These are phyloP conservation scores for Rhinocladiella similis DNA, from an alignment of 2,329 filamentous ascomycete genomes.

Conservation along the genomic window DNA sequence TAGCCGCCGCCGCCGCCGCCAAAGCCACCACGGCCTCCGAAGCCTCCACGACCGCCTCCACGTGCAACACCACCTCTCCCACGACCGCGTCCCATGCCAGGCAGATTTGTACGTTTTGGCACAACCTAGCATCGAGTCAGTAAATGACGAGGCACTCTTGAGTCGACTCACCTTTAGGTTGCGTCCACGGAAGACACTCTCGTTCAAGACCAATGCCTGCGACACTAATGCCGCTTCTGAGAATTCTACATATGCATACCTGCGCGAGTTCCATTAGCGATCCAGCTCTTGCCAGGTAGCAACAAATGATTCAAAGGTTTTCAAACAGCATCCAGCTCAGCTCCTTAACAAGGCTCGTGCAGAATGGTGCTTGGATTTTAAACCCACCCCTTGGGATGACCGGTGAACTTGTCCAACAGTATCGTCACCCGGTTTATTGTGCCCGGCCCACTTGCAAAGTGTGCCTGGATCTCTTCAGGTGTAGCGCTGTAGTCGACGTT, in stretches of 20 bases:
- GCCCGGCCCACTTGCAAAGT: constrained; percentile 88
- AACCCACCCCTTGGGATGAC: constrained; percentile 96
- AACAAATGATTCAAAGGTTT: constrained; percentile 37
- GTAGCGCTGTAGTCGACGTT: constrained; percentile 98
- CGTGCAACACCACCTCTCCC: constrained; percentile 47
- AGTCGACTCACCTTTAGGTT: constrained; percentile 77
- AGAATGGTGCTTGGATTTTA: constrained; percentile 22
- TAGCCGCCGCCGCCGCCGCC: constrained; percentile 37
- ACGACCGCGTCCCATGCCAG: constrained; percentile 79
- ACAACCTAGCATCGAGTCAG: constrained; percentile 58
- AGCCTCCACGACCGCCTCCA: constrained; percentile 62
- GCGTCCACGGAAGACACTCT: constrained; percentile 91
- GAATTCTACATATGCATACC: constrained; percentile 98
- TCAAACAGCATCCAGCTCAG: constrained; percentile 28
- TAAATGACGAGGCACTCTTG: not conserved
- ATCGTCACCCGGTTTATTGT: constrained; percentile 98
- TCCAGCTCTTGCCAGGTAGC: constrained; percentile 62
- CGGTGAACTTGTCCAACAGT: constrained; percentile 94
- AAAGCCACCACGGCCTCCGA: constrained; percentile 59
- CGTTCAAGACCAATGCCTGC: constrained; percentile 91
- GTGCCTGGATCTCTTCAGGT: constrained; percentile 95
- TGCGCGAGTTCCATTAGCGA: constrained; percentile 47
- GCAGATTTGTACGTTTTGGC: constrained; percentile 94
- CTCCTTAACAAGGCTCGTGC: constrained; percentile 29
- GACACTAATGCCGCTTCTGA: constrained; percentile 90